A percentile compares a stretch with the other conserved stretches of the same genome.
Conservation (phyloP, 2,329 filamentous ascomycete genomes). For the Phymatotrichopsis omnivora region DNA sequence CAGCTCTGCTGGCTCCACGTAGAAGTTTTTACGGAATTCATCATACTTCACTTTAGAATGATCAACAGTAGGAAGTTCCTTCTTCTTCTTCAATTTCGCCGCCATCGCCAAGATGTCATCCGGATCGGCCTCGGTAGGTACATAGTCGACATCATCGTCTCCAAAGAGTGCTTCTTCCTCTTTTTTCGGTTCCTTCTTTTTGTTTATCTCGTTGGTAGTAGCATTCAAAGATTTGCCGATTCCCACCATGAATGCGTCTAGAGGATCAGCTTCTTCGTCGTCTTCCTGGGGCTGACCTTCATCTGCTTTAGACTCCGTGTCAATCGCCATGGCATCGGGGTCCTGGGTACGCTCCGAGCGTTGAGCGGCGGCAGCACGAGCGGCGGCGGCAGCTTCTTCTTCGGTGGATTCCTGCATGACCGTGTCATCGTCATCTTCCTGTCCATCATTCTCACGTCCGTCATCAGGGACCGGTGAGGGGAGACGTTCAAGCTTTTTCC, state of each 20-base stretch:
- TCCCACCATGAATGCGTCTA: conserved; percentile 89
- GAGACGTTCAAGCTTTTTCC: conserved; percentile 83
- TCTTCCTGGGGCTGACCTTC: conserved; percentile 35
- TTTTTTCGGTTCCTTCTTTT: conserved; percentile 25
- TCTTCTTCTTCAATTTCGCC: conserved; percentile 70
- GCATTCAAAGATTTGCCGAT: conserved; percentile 43
- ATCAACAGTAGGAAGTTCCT: conserved; percentile 81
- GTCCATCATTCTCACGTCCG: conserved; percentile 50
- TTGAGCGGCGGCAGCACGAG: conserved; percentile 73
- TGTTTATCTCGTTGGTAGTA: conserved; percentile 33
- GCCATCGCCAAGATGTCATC: conserved; percentile 55
- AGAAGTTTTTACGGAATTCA: conserved; percentile 87
- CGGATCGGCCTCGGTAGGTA: conserved; percentile 52
- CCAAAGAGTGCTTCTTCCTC: conserved; percentile 67
- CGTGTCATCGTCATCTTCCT: conserved; percentile 62
- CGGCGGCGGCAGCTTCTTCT: conserved; percentile 77
- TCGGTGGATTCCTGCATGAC: conserved; percentile 72
- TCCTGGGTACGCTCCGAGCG: conserved; percentile 56
- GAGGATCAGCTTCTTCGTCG: conserved; percentile 70
- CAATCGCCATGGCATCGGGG: conserved; percentile 48
- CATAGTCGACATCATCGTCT: conserved; percentile 63
- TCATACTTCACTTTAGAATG: conserved; percentile 79
- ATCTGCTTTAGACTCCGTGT: conserved; percentile 36
- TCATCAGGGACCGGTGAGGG: conserved; percentile 60
- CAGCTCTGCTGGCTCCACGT: conserved; percentile 78